A percentile compares a stretch with the other conserved stretches of the same genome.
Evolutionary conservation across 139 green algal genomes (phyloP).

Genomic region (Choricystis sp.): DNA sequence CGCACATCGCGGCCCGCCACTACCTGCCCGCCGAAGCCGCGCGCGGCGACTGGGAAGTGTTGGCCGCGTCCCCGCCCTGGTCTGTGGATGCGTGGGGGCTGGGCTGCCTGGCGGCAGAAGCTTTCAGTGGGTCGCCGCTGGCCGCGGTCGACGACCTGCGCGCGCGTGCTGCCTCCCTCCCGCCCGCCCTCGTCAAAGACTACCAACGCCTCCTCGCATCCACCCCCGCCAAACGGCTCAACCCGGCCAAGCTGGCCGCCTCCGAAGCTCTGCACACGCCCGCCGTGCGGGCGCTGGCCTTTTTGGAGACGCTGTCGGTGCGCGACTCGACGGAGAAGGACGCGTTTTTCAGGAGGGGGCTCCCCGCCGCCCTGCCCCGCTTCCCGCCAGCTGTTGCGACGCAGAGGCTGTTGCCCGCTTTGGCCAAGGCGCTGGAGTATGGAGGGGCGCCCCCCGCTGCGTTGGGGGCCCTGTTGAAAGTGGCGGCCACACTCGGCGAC

Average conservation of each 20-base stretch:
- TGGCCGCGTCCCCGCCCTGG: slow-evolving; percentile 62
- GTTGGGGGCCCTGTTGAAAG: slow-evolving; percentile 56
- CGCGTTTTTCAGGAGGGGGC: slow-evolving; percentile 49
- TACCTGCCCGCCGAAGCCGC: slow-evolving; percentile 82
- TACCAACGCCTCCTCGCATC: slow-evolving; percentile 74
- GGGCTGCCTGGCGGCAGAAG: slow-evolving; percentile 85
- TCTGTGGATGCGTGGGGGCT: slow-evolving; percentile 94
- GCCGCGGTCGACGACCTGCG: slow-evolving; percentile 53
- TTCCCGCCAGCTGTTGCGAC: slow-evolving; percentile 51
- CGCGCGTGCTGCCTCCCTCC: slow-evolving; percentile 22
- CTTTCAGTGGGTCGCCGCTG: slow-evolving; percentile 38
- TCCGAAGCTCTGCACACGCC: slow-evolving; percentile 75
- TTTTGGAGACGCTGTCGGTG: slow-evolving; percentile 82
- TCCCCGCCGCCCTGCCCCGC: slow-evolving; percentile 31
- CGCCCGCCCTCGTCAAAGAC: slow-evolving; percentile 44
- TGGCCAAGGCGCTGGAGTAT: slow-evolving; percentile 75
- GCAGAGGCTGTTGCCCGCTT: slow-evolving; percentile 77
- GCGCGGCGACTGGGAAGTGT: slow-evolving; percentile 56
- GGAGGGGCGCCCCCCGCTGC: slow-evolving; percentile 67
- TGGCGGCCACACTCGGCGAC: slow-evolving; percentile 32
- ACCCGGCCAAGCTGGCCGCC: slow-evolving; percentile 63
- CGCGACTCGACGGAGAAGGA: slow-evolving; percentile 72
- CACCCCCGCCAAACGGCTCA: slow-evolving; percentile 51
- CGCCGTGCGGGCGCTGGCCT: slow-evolving; percentile 73
- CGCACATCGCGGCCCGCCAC: slow-evolving; percentile 49